Base-by-base conservation (phyloP, 306 rosid genomes). In the Begonia fuchsioides region DNA sequence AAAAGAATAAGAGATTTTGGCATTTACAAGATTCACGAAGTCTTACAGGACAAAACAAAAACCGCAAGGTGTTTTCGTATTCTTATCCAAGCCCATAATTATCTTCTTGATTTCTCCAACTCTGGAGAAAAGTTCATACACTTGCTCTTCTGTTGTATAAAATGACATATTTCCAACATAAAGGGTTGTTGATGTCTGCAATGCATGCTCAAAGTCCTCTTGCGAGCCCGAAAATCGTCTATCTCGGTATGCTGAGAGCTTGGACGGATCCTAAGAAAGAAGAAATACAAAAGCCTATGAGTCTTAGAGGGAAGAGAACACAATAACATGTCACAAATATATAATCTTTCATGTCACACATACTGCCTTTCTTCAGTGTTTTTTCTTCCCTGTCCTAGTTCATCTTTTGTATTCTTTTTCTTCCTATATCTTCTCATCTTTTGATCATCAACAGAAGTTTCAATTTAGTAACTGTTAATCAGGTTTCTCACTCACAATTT, bases 61-160 rank as follows among this genome's bases (percentile, higher is more conserved):
- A 19, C 97, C 97, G 11, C 95, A 88, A 12, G 97, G 97, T 0
- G 95, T 88, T 70, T 90, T 81, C 0, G 97, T 40, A 66, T 90
- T 90, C 79, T 90, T 90, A 57, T 90, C 97, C 92, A 90, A 74
- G 13, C 97, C 97, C 97, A 90, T 84, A 44, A 84, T 84, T 14
- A 90, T 84, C 74, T 84, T 90, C 74, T 90, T 90, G 14, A 90
- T 68, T 76, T 90, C 97, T 38, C 97, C 97, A 43, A 90, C 82
- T n/a, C 93, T 75, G 12, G 95, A 57, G 59, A 90, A 90, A 10
- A 90, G 87, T 64, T 90, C 97, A 53, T 79, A 84, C 49, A 83
- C 79, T 74, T 88, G 96, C 70, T 88, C 96, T 65, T 88, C 96
- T 12, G 96, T 88, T 14, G 97, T 76, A 62, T 90, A 90, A 52